Percentiles rank a stretch among this genome's conserved stretches.
Evolutionary conservation across 2,329 filamentous ascomycete genomes (phyloP).

Genomic region (Blastomyces percursus): DNA sequence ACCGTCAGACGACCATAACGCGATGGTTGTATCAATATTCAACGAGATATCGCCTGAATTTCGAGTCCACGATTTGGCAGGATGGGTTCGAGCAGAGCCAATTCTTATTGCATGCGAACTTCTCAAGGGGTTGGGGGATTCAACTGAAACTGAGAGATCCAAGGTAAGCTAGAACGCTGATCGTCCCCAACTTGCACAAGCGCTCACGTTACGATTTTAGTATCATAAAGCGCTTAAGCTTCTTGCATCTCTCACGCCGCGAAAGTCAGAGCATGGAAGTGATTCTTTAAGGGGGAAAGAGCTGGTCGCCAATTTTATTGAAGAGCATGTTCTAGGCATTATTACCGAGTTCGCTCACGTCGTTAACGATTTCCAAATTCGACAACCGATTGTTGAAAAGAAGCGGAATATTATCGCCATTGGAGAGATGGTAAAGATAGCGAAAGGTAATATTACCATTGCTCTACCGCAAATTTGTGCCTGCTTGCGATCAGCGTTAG

Average conservation of each 20-base stretch:
- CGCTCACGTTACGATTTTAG: constrained; percentile 21
- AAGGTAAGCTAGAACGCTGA: constrained; percentile 40
- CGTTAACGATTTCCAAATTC: constrained; percentile 57
- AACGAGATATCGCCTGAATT: constrained; percentile 60
- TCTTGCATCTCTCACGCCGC: constrained; percentile 42
- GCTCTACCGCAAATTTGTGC: constrained; percentile 88
- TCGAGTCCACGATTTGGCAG: constrained; percentile 51
- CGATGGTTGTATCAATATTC: constrained; percentile 57
- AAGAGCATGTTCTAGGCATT: constrained; percentile 73
- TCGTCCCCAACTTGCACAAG: background rate
- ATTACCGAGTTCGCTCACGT: constrained; percentile 70
- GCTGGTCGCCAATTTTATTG: constrained; percentile 62
- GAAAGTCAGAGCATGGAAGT: constrained; percentile 37
- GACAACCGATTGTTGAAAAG: constrained; percentile 55
- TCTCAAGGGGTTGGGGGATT: constrained; percentile 66
- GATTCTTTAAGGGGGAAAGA: constrained; percentile 42
- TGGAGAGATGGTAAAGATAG: constrained; percentile 73
- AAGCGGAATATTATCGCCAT: constrained; percentile 69
- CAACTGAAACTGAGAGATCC: constrained; percentile 40
- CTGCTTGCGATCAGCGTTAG: constrained; percentile 76
- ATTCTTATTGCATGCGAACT: constrained; percentile 69
- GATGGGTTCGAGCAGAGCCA: constrained; percentile 63
- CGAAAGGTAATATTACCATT: constrained; percentile 59
- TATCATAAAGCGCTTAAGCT: constrained; percentile 43
- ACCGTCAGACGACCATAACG: constrained; percentile 53